Evolutionary conservation across 345 rosid genomes (phyloP).

Genomic region (Aegle marmelos): DNA sequence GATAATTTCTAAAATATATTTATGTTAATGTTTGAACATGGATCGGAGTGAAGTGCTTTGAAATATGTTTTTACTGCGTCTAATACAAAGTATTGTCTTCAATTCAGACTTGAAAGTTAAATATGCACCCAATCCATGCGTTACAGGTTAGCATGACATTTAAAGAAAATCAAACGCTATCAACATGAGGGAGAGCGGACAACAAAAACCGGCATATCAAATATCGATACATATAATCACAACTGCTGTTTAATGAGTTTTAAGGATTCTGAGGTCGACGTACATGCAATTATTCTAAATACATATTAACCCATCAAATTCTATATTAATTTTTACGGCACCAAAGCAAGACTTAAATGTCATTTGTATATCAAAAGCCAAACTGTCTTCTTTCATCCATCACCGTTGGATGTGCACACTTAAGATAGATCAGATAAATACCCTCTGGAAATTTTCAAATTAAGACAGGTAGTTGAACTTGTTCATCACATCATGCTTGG

Average conservation of each 20-base stretch:
- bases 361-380: neutral
- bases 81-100: neutral
- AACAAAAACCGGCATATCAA: too few species aligned
- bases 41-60: too few species aligned
- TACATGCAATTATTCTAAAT: neutral
- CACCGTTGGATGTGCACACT: slow-evolving; percentile 77
- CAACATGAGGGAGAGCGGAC: too few species aligned
- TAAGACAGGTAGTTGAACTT: slow-evolving; percentile 56
- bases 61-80: too few species aligned
- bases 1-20: too few species aligned
- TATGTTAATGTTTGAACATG: too few species aligned
- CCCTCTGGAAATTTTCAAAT: slow-evolving; percentile 59
- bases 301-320: neutral
- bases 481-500: slow-evolving; percentile 69
- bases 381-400: slow-evolving; percentile 29
- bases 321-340: neutral
- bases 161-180: too few species aligned
- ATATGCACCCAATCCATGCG: too few species aligned
- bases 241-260: neutral
- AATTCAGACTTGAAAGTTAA: neutral
- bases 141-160: too few species aligned
- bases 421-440: slow-evolving; percentile 65
- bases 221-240: neutral
- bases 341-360: neutral
- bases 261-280: neutral